Evolutionary conservation across 2,329 filamentous ascomycete species (phyloP).

Genomic region (Xylariales sp.): DNA sequence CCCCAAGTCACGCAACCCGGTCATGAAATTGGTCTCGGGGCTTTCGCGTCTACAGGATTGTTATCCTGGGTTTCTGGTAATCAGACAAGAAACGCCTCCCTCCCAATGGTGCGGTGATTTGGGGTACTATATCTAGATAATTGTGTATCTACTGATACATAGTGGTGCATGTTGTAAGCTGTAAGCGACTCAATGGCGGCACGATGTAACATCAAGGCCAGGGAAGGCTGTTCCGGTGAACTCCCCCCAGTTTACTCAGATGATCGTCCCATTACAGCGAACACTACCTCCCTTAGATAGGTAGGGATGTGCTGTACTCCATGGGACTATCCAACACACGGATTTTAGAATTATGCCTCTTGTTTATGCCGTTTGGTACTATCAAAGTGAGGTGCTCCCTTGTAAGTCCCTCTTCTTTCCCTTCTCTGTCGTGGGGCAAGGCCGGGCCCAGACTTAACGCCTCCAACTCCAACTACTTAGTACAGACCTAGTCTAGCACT

Average conservation of each 20-base stretch:
- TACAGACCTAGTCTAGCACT: neutral
- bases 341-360: too few relatives aligned
- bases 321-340: neutral
- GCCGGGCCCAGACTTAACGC: conserved; percentile 6
- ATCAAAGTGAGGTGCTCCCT: neutral
- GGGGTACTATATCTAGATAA: neutral
- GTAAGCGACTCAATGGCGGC: conserved; percentile 26
- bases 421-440: neutral
- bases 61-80: conserved; percentile 13
- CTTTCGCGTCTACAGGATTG: conserved; percentile 1
- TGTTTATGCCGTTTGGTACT: neutral
- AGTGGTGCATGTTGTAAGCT: conserved; percentile 16
- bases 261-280: neutral
- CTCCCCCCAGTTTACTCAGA: conserved; percentile 3
- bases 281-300: too few relatives aligned
- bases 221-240: conserved; percentile 29
- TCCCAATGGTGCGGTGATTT: conserved; percentile 1
- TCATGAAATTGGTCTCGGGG: neutral
- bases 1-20: conserved; percentile 1
- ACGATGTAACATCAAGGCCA: conserved; percentile 29
- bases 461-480: neutral
- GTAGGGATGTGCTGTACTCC: too few relatives aligned
- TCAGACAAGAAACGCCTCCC: conserved; percentile 13
- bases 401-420: neutral
- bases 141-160: neutral